These are phyloP conservation scores for Verticillium dahliae DNA, from an alignment of 2,329 filamentous ascomycete species.

Conservation along the genomic window DNA sequence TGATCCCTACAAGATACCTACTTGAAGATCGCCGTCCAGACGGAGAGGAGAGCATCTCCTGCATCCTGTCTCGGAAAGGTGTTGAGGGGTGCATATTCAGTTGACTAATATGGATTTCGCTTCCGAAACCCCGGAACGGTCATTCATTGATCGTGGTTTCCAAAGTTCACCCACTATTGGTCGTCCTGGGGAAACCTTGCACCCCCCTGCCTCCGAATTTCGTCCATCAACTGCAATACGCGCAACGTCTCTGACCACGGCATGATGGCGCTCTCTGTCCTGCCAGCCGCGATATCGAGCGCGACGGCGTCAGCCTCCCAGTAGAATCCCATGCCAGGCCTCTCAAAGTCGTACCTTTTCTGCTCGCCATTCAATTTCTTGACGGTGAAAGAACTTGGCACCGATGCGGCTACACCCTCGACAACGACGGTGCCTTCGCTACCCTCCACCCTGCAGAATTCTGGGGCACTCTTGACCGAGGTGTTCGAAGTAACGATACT, in stretches of 20 bases:
- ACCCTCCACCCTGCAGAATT: conserved; percentile 33
- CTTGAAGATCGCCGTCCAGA: background rate
- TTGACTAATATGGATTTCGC: background rate
- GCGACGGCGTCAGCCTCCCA: conserved; percentile 39
- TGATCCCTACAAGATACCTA: no score
- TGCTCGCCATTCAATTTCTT: conserved; percentile 18
- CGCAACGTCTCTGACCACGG: conserved; percentile 38
- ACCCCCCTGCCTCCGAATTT: conserved; percentile 29
- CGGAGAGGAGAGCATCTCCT: no score
- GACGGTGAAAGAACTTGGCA: conserved; percentile 27
- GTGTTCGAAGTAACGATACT: conserved; percentile 33
- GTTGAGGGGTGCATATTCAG: background rate
- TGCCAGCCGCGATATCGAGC: conserved; percentile 28
- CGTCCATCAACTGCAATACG: conserved; percentile 39
- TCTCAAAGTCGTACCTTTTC: conserved; percentile 28
- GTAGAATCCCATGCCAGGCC: conserved; percentile 29
- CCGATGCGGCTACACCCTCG: conserved; percentile 23
- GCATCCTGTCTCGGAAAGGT: background rate
- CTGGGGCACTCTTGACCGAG: conserved; percentile 13
- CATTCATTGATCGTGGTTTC: background rate
- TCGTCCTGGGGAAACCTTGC: conserved; percentile 20
- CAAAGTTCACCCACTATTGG: background rate
- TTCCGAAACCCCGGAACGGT: background rate
- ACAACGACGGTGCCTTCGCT: conserved; percentile 26
- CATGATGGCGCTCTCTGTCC: conserved; percentile 31